Base-by-base conservation (phyloP, 2,329 filamentous ascomycete species). In the Paracoccidioides lutzii region DNA sequence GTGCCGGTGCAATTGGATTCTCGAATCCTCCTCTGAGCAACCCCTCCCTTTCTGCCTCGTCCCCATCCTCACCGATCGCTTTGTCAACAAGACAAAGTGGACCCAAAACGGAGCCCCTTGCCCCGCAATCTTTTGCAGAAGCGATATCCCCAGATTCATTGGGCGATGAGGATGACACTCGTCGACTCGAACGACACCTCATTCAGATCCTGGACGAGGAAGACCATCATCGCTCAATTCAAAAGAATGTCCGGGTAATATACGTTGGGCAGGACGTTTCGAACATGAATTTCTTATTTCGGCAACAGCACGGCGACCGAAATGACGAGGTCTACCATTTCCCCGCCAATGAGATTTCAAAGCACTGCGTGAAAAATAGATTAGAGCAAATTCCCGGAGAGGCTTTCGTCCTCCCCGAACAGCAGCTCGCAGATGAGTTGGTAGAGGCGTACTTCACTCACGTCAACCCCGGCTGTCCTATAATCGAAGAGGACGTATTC, bases 231-330 rank as follows among this genome's bases (percentile, higher is more conserved):
- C 66, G 73, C 15, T 74, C 77, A 55, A 78, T 80, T n/a, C 68
- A 73, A 40, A 67, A 70, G 53, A 69, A 71, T 3, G 74, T 76
- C 14, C 73, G 77, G 30, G 73, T 77, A 9, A 78, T 76, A 55
- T 81, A 78, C 60, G 77, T 81, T 46, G 78, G 78, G 5, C 76
- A 77, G 55, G 77, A 79, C 59, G 73, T 78, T 57, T 81, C 78
- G 38, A 81, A 80, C 57, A 71, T 80, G 60, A 78, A 78, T 55
- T 79, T 79, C 59, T 66, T 80, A 44, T 73, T 80, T 33, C 75
- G 76, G 10, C 77, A 79, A 58, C 74, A 76, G 57, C 64, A 73
- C 63, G 54, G 49, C n/a, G 69, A 71, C 40, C 66, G 66, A 55
- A 69, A 72, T 56, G 69, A 71, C 45, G 66, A 71, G 59, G 59